Base-by-base conservation (phyloP, 345 rosid species). In the Brassica rapa region DNA sequence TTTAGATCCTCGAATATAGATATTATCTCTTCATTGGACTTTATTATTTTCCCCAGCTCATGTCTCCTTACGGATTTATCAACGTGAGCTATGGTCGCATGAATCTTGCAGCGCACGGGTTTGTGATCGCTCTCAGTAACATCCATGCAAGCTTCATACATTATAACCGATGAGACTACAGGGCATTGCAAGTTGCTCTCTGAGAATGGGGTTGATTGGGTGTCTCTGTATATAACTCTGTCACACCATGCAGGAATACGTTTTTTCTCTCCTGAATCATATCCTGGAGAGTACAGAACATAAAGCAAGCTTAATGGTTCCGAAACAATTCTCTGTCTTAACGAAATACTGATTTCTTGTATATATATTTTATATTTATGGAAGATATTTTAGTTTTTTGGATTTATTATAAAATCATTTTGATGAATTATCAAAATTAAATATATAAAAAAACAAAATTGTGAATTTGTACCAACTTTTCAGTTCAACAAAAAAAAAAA, bases 231-330 rank as follows among this genome's bases (percentile, higher is more conserved):
- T 76, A 95, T 85, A 74, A 95, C 86, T 84, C 99, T 82, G 77
- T 95, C 99, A 80, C 99, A 95, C 99, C 98, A 95, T 0, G 99
- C 99, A 49, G 99, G 99, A 79, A 95, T 95, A n/a, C 98, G 87
- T 81, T 93, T 95, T 83, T 95, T 95, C 93, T 95, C 99, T 29
- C 99, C 99, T 59, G 99, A 88, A 83, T 95, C 99, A 79, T 95
- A 95, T 68, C 99, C 99, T 95, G 84, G 67, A 62, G 80, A 73
- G 8, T 24, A 62, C 16, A 14, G 7, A 49, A 49, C 19, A 49
- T 4, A n/a, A n/a, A 49, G 49, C 4, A 30, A 3, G 43, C 19
- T 46, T 43, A 46, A 46, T 46, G 55, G 16, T 46, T 46, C 55
- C 6, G 6, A 46, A 19, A 25, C 29, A 25, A 25, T 25, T 25